phyloP scores from a whole-genome alignment of 129 eudicot species.

The Saussurea involucrata region DNA sequence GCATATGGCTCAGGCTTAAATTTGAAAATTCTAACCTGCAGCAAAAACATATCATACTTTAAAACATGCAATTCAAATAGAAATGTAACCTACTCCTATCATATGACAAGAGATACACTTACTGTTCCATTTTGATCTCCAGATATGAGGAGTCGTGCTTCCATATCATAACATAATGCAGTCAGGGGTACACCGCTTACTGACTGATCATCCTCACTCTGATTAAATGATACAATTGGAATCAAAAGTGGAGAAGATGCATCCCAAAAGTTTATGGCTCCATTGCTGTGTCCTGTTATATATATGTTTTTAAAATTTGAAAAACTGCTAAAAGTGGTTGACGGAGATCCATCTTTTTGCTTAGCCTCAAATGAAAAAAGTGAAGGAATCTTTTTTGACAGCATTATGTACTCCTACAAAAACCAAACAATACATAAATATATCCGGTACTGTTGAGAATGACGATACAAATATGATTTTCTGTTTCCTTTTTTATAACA shows the following conservation, averaged over 20 bases:
- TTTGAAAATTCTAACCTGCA: constrained; percentile 71
- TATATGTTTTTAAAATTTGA: constrained; percentile 68
- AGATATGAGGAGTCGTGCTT: constrained; percentile 66
- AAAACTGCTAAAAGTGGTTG: constrained; percentile 53
- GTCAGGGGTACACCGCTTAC: constrained; percentile 68
- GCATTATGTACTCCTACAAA: constrained; percentile 46
- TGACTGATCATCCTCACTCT: constrained; percentile 79
- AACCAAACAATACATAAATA: constrained; percentile 1
- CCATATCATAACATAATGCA: constrained; percentile 51
- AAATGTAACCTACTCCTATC: neutral
- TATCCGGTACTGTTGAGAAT: neutral
- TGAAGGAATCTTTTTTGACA: constrained; percentile 47
- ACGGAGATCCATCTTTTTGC: constrained; percentile 51
- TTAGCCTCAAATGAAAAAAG: constrained; percentile 57
- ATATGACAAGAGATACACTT: constrained; percentile 19
- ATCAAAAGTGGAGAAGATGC: constrained; percentile 67
- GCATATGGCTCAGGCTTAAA: constrained; percentile 76
- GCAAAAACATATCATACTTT: constrained; percentile 22
- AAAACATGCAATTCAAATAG: constrained; percentile 2
- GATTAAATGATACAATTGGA: constrained; percentile 68
- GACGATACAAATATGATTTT: neutral
- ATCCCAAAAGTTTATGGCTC: constrained; percentile 88
- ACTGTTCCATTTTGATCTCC: constrained; percentile 96
- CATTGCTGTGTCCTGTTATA: constrained; percentile 86
- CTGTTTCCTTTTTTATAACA: neutral